Evolutionary conservation across 1,284 basidiomycete species (phyloP).

Genomic region (Tetrapyrgos nigripes): DNA sequence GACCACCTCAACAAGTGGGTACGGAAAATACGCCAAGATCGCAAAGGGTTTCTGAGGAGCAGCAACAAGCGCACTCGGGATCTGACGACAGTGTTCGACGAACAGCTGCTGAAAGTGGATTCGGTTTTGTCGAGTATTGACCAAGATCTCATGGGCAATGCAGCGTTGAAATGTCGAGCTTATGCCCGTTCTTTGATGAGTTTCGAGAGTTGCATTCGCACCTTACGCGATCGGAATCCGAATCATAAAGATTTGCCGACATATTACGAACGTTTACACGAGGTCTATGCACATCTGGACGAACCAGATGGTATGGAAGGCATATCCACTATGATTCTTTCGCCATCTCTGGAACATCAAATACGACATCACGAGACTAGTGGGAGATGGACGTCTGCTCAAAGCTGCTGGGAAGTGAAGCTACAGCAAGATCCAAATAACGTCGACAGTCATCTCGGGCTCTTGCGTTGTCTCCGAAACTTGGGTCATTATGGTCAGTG

Average conservation of each 20-base stretch:
- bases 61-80: conserved; percentile 53
- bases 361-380: conserved; percentile 99
- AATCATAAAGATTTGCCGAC: conserved; percentile 65
- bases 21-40: conserved; percentile 67
- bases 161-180: conserved; percentile 93
- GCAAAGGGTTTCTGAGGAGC: conserved; percentile 52
- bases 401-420: conserved; percentile 99
- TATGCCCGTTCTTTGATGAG: conserved; percentile 96
- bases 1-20: conserved; percentile 97
- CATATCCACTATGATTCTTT: conserved; percentile 87
- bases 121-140: conserved; percentile 86
- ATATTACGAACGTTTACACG: conserved; percentile 92
- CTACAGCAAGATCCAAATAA: conserved; percentile 92
- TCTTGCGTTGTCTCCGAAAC: conserved; percentile 92
- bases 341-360: conserved; percentile 94
- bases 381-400: conserved; percentile 97
- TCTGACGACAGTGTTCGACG: conserved; percentile 48
- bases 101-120: conserved; percentile 75
- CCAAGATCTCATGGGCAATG: conserved; percentile 90
- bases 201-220: conserved; percentile 85
- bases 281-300: conserved; percentile 96
- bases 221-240: conserved; percentile 52
- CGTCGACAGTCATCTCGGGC: conserved; percentile 87
- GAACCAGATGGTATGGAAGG: conserved; percentile 99
- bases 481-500: conserved; percentile 94